These are phyloP conservation scores for Talinum fruticosum DNA, from an alignment of 148 eudicot genomes.

Conservation along the genomic window DNA sequence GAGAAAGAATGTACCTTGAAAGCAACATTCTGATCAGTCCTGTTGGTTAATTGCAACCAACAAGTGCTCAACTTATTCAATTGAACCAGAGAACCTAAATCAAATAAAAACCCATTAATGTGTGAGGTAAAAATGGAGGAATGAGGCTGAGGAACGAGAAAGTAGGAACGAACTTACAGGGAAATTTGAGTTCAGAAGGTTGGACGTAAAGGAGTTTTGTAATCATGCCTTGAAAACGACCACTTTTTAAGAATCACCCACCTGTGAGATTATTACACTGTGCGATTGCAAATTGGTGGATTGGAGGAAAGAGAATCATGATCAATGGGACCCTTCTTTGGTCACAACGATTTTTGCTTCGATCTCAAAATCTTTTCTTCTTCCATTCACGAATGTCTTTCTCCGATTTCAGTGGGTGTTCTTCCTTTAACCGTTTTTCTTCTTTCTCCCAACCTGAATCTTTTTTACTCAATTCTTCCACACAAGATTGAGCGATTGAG, in stretches of 20 bases:
- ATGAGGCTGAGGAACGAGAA: background rate
- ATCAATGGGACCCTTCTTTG: constrained; percentile 7
- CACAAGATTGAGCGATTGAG: no score
- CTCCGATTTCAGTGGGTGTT: constrained; percentile 1
- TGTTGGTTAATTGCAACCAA: constrained; percentile 58
- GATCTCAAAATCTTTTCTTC: background rate
- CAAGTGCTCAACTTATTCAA: constrained; percentile 59
- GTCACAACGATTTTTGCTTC: background rate
- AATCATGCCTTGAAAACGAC: constrained; percentile 20
- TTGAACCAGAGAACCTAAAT: constrained; percentile 35
- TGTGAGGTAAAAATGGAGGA: background rate
- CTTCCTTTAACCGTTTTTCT: background rate
- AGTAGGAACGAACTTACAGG: constrained; percentile 41
- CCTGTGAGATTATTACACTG: constrained; percentile 11
- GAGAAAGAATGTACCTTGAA: constrained; percentile 51
- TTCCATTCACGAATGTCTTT: background rate
- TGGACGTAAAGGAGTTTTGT: constrained; percentile 48
- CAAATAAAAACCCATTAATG: background rate
- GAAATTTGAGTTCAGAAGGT: constrained; percentile 68
- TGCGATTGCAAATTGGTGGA: constrained; percentile 19
- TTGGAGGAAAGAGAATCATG: background rate
- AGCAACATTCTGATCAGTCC: constrained; percentile 57
- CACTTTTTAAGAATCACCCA: background rate
- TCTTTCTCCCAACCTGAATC: background rate
- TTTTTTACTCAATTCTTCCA: no score